Base-by-base conservation (phyloP, 2,329 filamentous ascomycete genomes). In the Diaporthe ampelina region DNA sequence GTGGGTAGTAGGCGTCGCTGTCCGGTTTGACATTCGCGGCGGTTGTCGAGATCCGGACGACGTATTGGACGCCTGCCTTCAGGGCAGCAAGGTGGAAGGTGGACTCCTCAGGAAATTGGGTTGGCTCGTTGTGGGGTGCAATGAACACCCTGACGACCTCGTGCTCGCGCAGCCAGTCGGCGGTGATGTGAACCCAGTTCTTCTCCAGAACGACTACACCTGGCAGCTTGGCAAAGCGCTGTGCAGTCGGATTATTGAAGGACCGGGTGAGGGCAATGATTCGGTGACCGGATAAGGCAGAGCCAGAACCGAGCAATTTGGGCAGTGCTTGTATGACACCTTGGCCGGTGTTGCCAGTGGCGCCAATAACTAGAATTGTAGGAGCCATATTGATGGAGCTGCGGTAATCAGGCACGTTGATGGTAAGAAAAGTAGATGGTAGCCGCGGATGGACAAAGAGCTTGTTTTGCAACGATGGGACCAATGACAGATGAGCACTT, bases 81-180 rank as follows among this genome's bases (percentile, higher is more conserved):
- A 63, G 40, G 24, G 59, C 59, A 1, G 59, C 59, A 15, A 63
- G 24, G 26, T 63, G 59, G 40, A 63, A 63, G 4, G 59, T 32
- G 4, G 59, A 63, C 6, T 63, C 59, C 0, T 48, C 59, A 4
- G 59, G 24, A 32, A 86, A 86, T 24, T 85, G 82, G 5, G 72
- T 81, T 0, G 83, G 81, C 13, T 81, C 73, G 65, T 80, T 81
- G 76, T 85, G 83, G 0, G 84, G 76, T 26, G 85, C 84, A 57
- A 86, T 82, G 70, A 85, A 86, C 1, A 79, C 82, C 29, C 83
- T 77, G 15, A 72, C 78, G 1, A 86, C 81, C 4, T 82, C 65
- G 8, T 83, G 78, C 17, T 82, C 73, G 2, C 77, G 81, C n/a
- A 86, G 81, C 85, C 85, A 86, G 54, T 80, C 79, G 7, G 80